Evolutionary conservation across 805 yeast genomes (phyloP), one percentile per base, ranked within the genome.

Genomic region (Zygoascus bituminiphila): DNA sequence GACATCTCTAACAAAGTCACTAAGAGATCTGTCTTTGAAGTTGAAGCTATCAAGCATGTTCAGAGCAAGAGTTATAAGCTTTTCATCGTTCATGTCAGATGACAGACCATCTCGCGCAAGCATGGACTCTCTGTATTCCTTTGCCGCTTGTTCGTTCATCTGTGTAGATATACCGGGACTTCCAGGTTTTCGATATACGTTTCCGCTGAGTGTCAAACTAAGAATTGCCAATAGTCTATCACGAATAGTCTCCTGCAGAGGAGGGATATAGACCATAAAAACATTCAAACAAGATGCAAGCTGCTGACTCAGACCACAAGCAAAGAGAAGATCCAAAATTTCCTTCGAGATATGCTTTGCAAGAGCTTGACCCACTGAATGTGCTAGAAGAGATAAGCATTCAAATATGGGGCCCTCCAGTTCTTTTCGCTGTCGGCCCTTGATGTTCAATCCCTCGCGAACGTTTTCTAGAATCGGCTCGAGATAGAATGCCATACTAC

Each of bases 291-390:
- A 84, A 51, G 80, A 79, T 59, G 87, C 82, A 80, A 91, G 80
- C 53, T 84, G 82, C 54, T 79, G 82, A n/a, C 88, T 83, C 46
- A 91, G 73, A 0, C 96, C 85, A 52, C 96, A 88, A 43, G 82
- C 76, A 57, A 91, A 74, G 67, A 91, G 76, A 66, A 85, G 73
- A 55, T 84, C 89, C 45, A 91, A 67, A 20, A 91, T 74, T 58
- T 87, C 95, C 52, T 82, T 76, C 54, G 88, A 89, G 48, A 93
- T 68, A 62, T 87, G 88, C 60, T 91, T 93, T 0, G 96, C 86
- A 48, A 91, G 70, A 0, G 96, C 95, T 10, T 96, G 94, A 0
- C 97, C 97, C 14, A 91, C 87, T 0, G 98, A 91, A 22, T 76
- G 75, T 0, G 96, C 89, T 33, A 93, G 68, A 65, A 87, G 84